A percentile compares a stretch with the other conserved stretches of the same genome.
Conservation (phyloP, 371 early-diverging fungal species). For the Mucor circinelloides region DNA sequence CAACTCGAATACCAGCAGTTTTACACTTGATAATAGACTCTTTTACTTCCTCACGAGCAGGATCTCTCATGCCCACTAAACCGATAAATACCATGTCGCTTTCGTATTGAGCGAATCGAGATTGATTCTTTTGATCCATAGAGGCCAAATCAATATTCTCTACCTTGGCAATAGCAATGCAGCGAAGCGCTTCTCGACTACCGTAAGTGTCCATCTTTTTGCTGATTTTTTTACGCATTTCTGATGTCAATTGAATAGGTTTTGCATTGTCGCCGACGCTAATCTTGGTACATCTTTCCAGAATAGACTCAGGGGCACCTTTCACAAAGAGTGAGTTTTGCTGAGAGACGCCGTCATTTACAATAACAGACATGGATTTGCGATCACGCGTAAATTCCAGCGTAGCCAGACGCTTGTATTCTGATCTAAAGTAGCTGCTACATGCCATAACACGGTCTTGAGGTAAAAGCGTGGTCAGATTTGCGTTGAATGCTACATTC, state of each 20-base stretch:
- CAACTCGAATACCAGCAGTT: slow-evolving; percentile 95
- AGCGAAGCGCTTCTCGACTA: slow-evolving; percentile 78
- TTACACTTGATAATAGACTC: slow-evolving; percentile 82
- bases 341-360: slow-evolving; percentile 77
- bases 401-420: slow-evolving; percentile 65
- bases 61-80: slow-evolving; percentile 94
- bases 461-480: slow-evolving; percentile 44
- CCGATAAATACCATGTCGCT: slow-evolving; percentile 89
- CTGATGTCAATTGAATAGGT: slow-evolving; percentile 67
- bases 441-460: slow-evolving; percentile 60
- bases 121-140: slow-evolving; percentile 65
- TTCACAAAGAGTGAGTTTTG: slow-evolving; percentile 70
- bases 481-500: slow-evolving; percentile 63
- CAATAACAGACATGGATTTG: slow-evolving; percentile 93
- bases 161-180: slow-evolving; percentile 86
- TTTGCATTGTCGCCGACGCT: slow-evolving; percentile 45
- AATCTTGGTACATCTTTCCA: slow-evolving; percentile 84
- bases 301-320: slow-evolving; percentile 93
- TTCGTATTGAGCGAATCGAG: slow-evolving; percentile 71
- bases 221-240: slow-evolving; percentile 64
- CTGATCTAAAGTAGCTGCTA: slow-evolving; percentile 58
- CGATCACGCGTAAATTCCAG: slow-evolving; percentile 96
- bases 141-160: slow-evolving; percentile 58
- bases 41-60: slow-evolving; percentile 91
- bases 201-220: slow-evolving; percentile 80